Base-by-base conservation (phyloP, 2,329 filamentous ascomycete species). In the Cladosporium sp. region DNA sequence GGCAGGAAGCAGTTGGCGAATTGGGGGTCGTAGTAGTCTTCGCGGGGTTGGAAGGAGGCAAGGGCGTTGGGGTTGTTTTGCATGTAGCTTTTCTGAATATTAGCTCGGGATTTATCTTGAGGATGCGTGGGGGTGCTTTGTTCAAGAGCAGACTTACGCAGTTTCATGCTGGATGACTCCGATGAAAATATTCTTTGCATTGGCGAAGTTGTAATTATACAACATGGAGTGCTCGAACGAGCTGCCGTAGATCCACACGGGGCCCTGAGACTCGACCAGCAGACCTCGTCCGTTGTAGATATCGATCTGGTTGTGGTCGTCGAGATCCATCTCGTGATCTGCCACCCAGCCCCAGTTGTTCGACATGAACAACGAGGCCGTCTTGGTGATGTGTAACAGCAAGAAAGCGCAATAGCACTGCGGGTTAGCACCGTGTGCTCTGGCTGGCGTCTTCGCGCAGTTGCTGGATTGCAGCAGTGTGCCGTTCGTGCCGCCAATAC, bases 281-380 rank as follows among this genome's bases (percentile, higher is more conserved):
- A 94, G 80, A 63, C 92, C 92, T 55, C 92, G 88, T 30, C 91
- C 92, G 70, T 90, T 94, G 82, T 88, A 96, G 66, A 97, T 84
- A 67, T 87, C 88, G 73, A 93, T 87, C 73, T 93, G 88, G 60
- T 77, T 84, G 73, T 89, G 84, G 68, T 88, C 87, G 2, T 74
- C 64, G 12, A 85, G 81, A 72, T 96, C 92, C 22, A 96, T 87
- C 71, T 95, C 90, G 77, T 97, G 93, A 72, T 97, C 92, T 0
- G 92, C 85, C 30, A 91, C 88, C 92, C 92, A 97, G 73, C 89
- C 86, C 92, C 92, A 97, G 51, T 83, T 87, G 76, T 97, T 96
- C 76, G 96, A 91, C 58, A 96, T 78, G 74, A 96, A 95, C 40
- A 87, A 81, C 2, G 85, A 86, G 1, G 76, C 81, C 12, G 77